These are phyloP conservation scores for Phenoliferia sp. DNA, from an alignment of 1,284 basidiomycete species.

Conservation along the genomic window DNA sequence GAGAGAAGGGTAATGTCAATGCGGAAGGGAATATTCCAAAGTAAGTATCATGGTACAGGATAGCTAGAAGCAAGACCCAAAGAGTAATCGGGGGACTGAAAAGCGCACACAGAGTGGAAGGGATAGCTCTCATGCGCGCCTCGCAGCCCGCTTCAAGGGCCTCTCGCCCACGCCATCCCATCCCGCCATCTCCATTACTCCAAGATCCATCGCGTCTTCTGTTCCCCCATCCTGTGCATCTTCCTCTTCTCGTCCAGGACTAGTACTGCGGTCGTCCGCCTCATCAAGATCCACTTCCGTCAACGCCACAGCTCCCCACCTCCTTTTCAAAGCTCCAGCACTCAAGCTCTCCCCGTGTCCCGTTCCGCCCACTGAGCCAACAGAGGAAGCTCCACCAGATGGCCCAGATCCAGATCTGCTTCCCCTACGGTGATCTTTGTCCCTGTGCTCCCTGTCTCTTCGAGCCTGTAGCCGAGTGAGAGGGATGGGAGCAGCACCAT, in stretches of 20 bases:
- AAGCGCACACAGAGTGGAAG: no score
- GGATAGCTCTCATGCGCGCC: not conserved
- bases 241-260: not conserved
- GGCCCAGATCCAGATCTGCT: not conserved
- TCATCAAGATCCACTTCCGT: slow-evolving; percentile 1
- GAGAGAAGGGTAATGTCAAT: no score
- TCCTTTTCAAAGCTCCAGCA: not conserved
- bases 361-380: no score
- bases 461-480: not conserved
- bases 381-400: not conserved
- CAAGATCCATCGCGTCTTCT: slow-evolving; percentile 4
- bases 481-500: not conserved
- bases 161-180: slow-evolving; percentile 4
- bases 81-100: no score
- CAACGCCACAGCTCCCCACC: slow-evolving; percentile 1
- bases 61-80: no score
- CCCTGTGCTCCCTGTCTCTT: not conserved
- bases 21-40: no score
- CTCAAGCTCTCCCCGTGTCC: not conserved
- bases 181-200: slow-evolving; percentile 5
- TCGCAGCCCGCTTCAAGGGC: not conserved
- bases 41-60: no score
- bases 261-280: not conserved
- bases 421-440: not conserved
- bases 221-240: not conserved